Base-by-base conservation (phyloP, 164 flowering plant genomes). In the Liquidambar formosana region DNA sequence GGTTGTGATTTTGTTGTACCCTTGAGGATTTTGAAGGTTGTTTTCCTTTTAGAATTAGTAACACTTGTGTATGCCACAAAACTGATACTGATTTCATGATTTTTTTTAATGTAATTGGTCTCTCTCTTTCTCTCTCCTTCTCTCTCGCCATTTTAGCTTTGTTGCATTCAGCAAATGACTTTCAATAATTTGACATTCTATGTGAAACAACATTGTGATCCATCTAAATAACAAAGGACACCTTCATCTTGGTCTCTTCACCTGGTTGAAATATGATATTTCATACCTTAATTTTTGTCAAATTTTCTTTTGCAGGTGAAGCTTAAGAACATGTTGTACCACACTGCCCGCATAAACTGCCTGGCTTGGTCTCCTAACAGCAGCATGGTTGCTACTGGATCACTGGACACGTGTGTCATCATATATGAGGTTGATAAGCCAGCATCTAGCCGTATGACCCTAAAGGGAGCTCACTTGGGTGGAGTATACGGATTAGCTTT, bases 321-420 rank as follows among this genome's bases (percentile, higher is more conserved):
- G 81, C 88, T 93, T 23, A 91, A 91, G 79, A 93, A 96, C 79
- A 93, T 96, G 97, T 71, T 93, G 80, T 96, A 91, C 78, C 98
- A 93, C 76, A 83, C 86, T 52, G 97, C 99, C 2, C 92, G 98
- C 21, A 88, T 96, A 77, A 93, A 96, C 79, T 88, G 97, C 74
- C 76, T 93, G 54, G 94, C 98, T 52, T 93, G 99, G 99, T 96
- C 97, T 61, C 97, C 95, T 64, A 86, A 88, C 73, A 86, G 74
- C 86, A 81, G 64, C 69, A 83, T 81, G 92, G 85, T 96, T 63
- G 98, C 98, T 22, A 93, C 99, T 49, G 98, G 99, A 53, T 93
- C 98, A 11, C 94, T 96, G 4, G 95, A 93, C 75, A 91, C 93
- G 13, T 85, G 90, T 63, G 91, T 93, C 64, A 86, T 96, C 52